Base-by-base conservation (phyloP, 1,284 basidiomycete genomes). In the Moniliophthora roreri region DNA sequence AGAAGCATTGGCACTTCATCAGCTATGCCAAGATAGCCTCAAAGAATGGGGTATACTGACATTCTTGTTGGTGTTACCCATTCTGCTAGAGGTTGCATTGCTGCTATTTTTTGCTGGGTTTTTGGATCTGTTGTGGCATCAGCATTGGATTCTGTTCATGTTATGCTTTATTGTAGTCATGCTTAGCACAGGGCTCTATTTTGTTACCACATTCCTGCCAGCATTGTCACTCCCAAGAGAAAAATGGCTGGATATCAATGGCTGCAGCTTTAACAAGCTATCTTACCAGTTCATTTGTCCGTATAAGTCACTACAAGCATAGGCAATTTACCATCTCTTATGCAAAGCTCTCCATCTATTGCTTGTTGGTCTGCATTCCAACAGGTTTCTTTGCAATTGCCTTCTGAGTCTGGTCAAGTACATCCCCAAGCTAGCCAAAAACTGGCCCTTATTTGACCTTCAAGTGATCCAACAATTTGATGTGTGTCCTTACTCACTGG, bases 101-200 rank as follows among this genome's bases (percentile, higher is more conserved):
- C 24, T 52, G 16, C 34, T 52, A 15, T 52, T 52, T 20, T 38
- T 52, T 39, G 45, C 36, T 9, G 51, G 51, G 16, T 35, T 52
- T 10, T 24, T 53, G 11, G 52, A 53, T 6, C 20, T 53, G 6
- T n/a, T 53, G 5, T 49, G 52, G 47, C 11, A 9, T 32, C 46
- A 28, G 11, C 23, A 53, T 35, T 24, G 2, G 11, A 26, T 42
- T 32, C 45, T 40, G 2, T 46, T 46, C 16, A n/a, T 11, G 1
- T 9, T 48, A 11, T 18, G 24, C 9, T 28, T 24, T 2, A 21
- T 4, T 6, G 37, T 41, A 15, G 28, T 53, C 23, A 46, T 46
- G 10, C 32, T 48, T 32, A 40, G 24, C 21, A 28, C 41, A 16
- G 11, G 40, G 1, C 49, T 53, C 23, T 41, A 41, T 26, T 26